Evolutionary conservation across 352 stramenopile genomes (phyloP).

Genomic region (Saprolegnia parasitica): DNA sequence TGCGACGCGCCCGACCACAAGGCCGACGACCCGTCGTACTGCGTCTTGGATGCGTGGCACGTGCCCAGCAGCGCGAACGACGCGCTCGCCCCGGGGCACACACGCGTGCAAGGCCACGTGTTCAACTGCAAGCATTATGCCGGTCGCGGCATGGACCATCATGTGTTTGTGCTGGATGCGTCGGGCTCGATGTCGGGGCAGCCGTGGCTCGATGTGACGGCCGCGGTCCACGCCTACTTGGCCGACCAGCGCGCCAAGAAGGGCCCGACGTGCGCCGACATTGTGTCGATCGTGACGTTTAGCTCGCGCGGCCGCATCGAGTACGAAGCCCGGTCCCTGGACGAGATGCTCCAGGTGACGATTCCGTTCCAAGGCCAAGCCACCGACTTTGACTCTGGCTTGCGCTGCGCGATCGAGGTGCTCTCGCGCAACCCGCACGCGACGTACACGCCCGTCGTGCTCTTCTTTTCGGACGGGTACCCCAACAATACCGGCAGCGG

Average conservation of each 20-base stretch:
- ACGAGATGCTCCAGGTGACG: constrained; percentile 32
- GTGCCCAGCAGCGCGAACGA: constrained; percentile 23
- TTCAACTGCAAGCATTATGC: constrained; percentile 68
- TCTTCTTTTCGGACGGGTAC: constrained; percentile 79
- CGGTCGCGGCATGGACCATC: constrained; percentile 51
- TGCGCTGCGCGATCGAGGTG: constrained; percentile 57
- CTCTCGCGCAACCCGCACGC: constrained; percentile 61
- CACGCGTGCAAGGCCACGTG: constrained; percentile 51
- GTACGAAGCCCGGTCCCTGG: constrained; percentile 54
- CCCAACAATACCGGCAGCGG: constrained; percentile 42
- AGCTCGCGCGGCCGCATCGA: constrained; percentile 39
- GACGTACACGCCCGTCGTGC: constrained; percentile 53
- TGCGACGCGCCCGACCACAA: constrained; percentile 66
- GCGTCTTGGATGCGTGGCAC: constrained; percentile 66
- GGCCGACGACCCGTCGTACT: constrained; percentile 46
- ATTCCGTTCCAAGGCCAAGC: constrained; percentile 44
- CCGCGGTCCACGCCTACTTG: constrained; percentile 57
- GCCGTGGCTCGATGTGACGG: constrained; percentile 56
- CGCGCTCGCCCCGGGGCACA: constrained; percentile 29
- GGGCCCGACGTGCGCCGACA: constrained; percentile 42
- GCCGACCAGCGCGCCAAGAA: constrained; percentile 51
- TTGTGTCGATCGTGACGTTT: constrained; percentile 77
- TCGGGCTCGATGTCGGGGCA: constrained; percentile 66
- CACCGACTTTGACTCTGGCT: constrained; percentile 48
- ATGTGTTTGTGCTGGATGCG: constrained; percentile 76